These are phyloP conservation scores for Eucalyptus grandis DNA, from an alignment of 345 rosid genomes.

Conservation along the genomic window DNA sequence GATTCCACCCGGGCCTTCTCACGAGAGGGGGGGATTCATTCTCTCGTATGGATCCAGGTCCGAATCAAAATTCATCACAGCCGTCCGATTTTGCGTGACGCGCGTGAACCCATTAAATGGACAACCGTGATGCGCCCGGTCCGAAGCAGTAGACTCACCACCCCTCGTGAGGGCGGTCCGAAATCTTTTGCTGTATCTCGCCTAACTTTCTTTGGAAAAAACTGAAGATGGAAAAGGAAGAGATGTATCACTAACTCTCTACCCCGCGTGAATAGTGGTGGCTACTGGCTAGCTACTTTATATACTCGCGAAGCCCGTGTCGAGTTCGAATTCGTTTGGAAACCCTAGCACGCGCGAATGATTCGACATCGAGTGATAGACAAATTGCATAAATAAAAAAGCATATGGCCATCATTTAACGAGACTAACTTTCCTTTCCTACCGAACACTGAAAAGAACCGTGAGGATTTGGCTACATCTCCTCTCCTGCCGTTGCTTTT, in stretches of 20 bases:
- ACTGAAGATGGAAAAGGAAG: background rate
- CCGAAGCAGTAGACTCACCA: background rate
- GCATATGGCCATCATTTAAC: background rate
- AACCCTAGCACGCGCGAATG: background rate
- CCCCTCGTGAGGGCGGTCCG: background rate
- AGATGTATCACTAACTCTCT: background rate
- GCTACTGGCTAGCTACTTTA: background rate
- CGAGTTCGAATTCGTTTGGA: background rate
- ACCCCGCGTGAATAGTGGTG: background rate
- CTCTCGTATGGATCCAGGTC: background rate
- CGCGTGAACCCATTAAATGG: background rate
- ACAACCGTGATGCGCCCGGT: background rate
- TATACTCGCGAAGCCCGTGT: background rate
- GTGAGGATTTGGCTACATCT: background rate
- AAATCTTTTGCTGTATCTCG: background rate
- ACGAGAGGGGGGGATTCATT: background rate
- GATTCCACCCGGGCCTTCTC: background rate
- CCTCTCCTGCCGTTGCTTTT: background rate
- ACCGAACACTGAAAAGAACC: background rate
- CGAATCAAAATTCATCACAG: background rate
- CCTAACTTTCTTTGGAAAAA: background rate
- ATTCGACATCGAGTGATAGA: background rate
- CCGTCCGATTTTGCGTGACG: background rate
- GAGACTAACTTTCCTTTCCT: background rate
- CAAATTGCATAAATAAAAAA: background rate